These are phyloP conservation scores for Paradendryphiella salina DNA, from an alignment of 2,329 filamentous ascomycete species.

Conservation along the genomic window DNA sequence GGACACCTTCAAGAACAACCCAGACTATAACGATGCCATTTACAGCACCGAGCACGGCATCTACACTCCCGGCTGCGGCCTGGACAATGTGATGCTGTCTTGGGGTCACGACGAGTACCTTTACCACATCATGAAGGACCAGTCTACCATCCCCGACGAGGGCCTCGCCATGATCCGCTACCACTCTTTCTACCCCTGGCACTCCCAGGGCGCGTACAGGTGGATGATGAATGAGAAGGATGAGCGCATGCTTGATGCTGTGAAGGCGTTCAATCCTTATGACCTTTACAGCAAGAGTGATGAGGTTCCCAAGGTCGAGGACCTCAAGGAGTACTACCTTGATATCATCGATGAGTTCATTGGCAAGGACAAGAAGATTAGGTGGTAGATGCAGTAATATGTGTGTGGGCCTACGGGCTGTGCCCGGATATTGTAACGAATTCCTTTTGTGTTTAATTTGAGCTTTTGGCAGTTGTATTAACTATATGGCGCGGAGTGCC, in stretches of 20 bases:
- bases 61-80: slow-evolving; percentile 75
- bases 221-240: slow-evolving; percentile 86
- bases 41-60: slow-evolving; percentile 79
- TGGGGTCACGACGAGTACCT: slow-evolving; percentile 91
- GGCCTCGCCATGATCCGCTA: slow-evolving; percentile 91
- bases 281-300: slow-evolving; percentile 93
- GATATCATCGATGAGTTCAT: slow-evolving; percentile 70
- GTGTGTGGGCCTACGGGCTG: neutral
- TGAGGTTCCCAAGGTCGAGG: slow-evolving; percentile 72
- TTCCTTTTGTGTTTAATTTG: neutral
- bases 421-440: neutral
- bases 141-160: slow-evolving; percentile 76
- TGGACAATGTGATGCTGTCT: slow-evolving; percentile 85
- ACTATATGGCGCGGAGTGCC: slow-evolving; percentile 1
- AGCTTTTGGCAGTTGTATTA: neutral
- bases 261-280: slow-evolving; percentile 87
- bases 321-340: slow-evolving; percentile 65
- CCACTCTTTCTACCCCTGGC: slow-evolving; percentile 93
- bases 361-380: slow-evolving; percentile 64
- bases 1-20: slow-evolving; percentile 75
- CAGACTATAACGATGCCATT: slow-evolving; percentile 69
- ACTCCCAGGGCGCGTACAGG: slow-evolving; percentile 75
- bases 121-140: slow-evolving; percentile 83
- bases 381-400: slow-evolving; percentile 59
- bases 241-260: slow-evolving; percentile 75